phyloP scores from a whole-genome alignment of 192 early-diverging fungal genomes.

The Coemansia sp. region DNA sequence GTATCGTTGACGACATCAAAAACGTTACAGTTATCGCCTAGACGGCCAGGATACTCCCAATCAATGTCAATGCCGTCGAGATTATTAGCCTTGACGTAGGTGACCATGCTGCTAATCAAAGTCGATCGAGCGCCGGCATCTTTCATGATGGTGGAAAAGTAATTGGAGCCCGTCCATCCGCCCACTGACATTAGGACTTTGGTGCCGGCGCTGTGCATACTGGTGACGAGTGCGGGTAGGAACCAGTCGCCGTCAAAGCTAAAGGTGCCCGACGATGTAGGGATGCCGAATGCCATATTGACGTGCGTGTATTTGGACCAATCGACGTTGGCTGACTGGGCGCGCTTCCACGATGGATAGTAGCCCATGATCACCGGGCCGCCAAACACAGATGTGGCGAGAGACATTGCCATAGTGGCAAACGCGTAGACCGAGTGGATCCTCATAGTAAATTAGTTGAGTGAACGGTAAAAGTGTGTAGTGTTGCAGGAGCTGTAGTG shows the following conservation, averaged over 20 bases:
- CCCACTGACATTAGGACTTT: constrained; percentile 70
- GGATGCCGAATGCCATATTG: constrained; percentile 66
- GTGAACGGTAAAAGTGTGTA: background rate
- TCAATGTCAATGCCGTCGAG: constrained; percentile 77
- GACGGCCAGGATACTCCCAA: constrained; percentile 71
- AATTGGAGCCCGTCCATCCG: constrained; percentile 65
- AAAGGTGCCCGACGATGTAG: constrained; percentile 42
- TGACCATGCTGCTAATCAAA: constrained; percentile 53
- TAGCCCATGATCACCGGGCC: constrained; percentile 41
- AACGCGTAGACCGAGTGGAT: background rate
- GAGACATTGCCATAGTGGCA: background rate
- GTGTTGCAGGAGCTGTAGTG: background rate
- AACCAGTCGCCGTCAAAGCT: constrained; percentile 36
- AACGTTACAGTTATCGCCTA: constrained; percentile 44
- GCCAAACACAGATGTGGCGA: background rate
- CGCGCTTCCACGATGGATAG: constrained; percentile 45
- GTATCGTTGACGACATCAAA: constrained; percentile 63
- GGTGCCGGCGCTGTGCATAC: constrained; percentile 58
- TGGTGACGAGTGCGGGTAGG: constrained; percentile 47
- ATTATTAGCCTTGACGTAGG: constrained; percentile 45
- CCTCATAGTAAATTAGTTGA: constrained; percentile 3
- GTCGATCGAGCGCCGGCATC: constrained; percentile 24
- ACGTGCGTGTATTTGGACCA: constrained; percentile 66
- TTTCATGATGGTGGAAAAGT: constrained; percentile 57
- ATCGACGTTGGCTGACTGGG: constrained; percentile 29